These are phyloP conservation scores for Thraustotheca clavata DNA, from an alignment of 352 stramenopile species.

Conservation along the genomic window DNA sequence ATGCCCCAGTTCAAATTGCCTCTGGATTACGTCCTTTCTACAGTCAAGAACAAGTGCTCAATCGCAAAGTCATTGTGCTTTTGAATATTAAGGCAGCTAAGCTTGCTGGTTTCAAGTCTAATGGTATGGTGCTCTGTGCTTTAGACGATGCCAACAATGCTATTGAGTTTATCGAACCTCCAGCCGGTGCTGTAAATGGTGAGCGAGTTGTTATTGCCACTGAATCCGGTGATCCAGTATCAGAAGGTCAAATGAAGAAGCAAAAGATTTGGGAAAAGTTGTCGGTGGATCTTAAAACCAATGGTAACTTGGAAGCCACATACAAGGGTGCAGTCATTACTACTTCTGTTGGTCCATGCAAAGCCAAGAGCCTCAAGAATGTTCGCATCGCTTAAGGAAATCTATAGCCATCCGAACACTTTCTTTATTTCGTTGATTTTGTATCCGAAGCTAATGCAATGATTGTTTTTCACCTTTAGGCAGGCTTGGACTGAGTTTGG, in stretches of 20 bases:
- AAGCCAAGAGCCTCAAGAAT: slow-evolving; percentile 47
- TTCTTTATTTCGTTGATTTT: neutral
- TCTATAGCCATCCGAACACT: no score
- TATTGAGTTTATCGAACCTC: slow-evolving; percentile 93
- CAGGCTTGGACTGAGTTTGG: neutral
- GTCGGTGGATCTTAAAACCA: slow-evolving; percentile 50
- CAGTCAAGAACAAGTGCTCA: slow-evolving; percentile 92
- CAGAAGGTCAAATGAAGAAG: slow-evolving; percentile 79
- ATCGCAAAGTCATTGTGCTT: slow-evolving; percentile 92
- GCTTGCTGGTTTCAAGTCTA: slow-evolving; percentile 93
- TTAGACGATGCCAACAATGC: slow-evolving; percentile 78
- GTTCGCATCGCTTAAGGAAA: slow-evolving; percentile 58
- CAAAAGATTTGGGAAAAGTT: slow-evolving; percentile 82
- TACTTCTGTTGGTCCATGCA: slow-evolving; percentile 56
- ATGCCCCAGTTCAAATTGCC: slow-evolving; percentile 90
- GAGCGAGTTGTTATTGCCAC: slow-evolving; percentile 87
- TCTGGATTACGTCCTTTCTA: slow-evolving; percentile 95
- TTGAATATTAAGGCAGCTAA: slow-evolving; percentile 98
- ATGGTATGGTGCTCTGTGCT: slow-evolving; percentile 96
- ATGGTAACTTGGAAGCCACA: slow-evolving; percentile 55
- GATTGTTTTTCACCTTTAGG: neutral
- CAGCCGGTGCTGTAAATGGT: slow-evolving; percentile 84
- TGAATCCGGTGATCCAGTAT: slow-evolving; percentile 60
- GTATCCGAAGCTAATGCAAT: neutral
- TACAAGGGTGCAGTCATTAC: slow-evolving; percentile 73